phyloP scores from a whole-genome alignment of 2,329 filamentous ascomycete species.

The Cytospora schulzeri region DNA sequence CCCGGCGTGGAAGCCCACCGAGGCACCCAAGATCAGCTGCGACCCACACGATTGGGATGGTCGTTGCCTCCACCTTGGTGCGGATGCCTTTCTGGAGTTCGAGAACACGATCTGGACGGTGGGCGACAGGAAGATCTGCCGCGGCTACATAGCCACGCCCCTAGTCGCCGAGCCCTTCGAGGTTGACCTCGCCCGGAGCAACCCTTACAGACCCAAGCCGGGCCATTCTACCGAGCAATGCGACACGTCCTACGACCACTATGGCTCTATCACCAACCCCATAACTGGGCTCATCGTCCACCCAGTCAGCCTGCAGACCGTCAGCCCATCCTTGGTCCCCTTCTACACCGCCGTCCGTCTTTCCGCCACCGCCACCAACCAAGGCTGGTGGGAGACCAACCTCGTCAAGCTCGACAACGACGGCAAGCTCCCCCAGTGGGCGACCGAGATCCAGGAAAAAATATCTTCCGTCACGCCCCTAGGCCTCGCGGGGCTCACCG shows the following conservation, averaged over 20 bases:
- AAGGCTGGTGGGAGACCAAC: conserved; percentile 58
- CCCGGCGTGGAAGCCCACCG: conserved; percentile 40
- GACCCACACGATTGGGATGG: conserved; percentile 47
- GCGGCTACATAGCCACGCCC: conserved; percentile 58
- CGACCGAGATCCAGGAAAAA: conserved; percentile 47
- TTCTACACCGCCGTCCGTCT: conserved; percentile 56
- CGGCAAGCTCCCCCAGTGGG: conserved; percentile 47
- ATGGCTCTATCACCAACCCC: conserved; percentile 43
- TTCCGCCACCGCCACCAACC: conserved; percentile 53
- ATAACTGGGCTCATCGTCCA: conserved; percentile 55
- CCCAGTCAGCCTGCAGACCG: conserved; percentile 35
- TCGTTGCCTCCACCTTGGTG: conserved; percentile 52
- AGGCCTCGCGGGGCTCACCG: conserved; percentile 45
- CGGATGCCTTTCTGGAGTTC: conserved; percentile 59
- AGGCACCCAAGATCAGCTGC: conserved; percentile 41
- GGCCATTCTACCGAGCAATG: conserved; percentile 49
- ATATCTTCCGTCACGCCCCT: conserved; percentile 48
- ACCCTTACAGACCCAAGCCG: conserved; percentile 26
- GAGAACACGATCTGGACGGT: conserved; percentile 53
- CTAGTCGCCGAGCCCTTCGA: conserved; percentile 54
- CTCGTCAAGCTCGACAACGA: conserved; percentile 28
- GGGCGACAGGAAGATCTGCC: conserved; percentile 43
- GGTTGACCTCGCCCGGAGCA: conserved; percentile 41
- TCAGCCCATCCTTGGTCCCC: conserved; percentile 40
- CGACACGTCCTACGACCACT: conserved; percentile 45